Evolutionary conservation across 768 basidiomycete species (phyloP), one percentile per base, ranked within the genome.

Genomic region (Leccinum barrowsii): DNA sequence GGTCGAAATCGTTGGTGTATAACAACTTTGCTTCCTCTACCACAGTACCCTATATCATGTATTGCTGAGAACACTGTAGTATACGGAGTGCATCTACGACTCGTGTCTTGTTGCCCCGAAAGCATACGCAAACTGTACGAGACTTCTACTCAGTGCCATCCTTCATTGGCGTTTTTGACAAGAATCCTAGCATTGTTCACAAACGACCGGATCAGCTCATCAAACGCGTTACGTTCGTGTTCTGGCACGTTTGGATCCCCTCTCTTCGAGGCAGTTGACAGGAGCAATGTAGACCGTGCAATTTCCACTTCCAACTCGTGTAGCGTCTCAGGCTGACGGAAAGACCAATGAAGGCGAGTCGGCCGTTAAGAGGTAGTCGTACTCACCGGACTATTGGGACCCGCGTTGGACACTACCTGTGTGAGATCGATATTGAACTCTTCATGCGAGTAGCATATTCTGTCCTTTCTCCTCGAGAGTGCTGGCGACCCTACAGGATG

Each of bases 261-360:
- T 17, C 90, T 83, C 69, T 85, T 86, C 47, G 79, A 75, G 0
- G 90, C 94, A 12, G 88, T 83, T 7, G 85, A 78, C 17, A 95
- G 73, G 15, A 99, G 74, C 44, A 89, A 76, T 4, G 82, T 80
- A 17, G 94, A 79, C 32, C 92, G 82, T 2, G 87, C 80, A 56
- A 90, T 80, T 75, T 99, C 97, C 37, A 99, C 73, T 68, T 99
- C 97, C 17, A 99, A 79, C 70, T 99, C 96, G 69, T 95, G 92
- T 6, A 87, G 69, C 8, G 82, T 67, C 69, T 89, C 84, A 6
- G 82, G 68, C 87, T 87, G 50, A 30, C 54, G 53, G 24, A 54
- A 32, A 17, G 44, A 51, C 12, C 10, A 54, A 57, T 58, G 53
- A 55, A 56, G 52, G 53, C n/a, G 17, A 22, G 34, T 7, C n/a